These are phyloP conservation scores for Madurella mycetomatis DNA, from an alignment of 2,329 filamentous ascomycete species.

Conservation along the genomic window DNA sequence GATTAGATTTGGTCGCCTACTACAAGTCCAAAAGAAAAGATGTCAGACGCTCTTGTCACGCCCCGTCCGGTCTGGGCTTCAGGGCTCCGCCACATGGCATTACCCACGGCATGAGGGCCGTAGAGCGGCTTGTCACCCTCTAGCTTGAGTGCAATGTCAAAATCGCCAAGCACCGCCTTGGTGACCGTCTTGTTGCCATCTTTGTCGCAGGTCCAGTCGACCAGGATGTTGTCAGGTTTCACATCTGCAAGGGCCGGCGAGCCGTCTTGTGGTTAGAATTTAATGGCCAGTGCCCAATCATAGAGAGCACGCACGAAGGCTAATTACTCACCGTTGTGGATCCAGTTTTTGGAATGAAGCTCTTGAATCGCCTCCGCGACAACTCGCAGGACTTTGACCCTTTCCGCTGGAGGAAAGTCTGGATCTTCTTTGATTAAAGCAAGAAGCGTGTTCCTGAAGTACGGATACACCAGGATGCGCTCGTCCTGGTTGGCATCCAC, in stretches of 20 bases:
- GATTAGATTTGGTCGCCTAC: neutral
- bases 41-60: slow-evolving; percentile 1
- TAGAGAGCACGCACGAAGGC: too few relatives aligned
- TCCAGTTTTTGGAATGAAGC: neutral
- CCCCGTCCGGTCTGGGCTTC: slow-evolving; percentile 4
- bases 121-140: neutral
- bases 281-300: too few relatives aligned
- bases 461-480: neutral
- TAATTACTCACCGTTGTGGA: slow-evolving; percentile 1
- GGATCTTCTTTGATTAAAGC: neutral
- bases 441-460: neutral
- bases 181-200: slow-evolving; percentile 5
- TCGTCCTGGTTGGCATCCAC: neutral
- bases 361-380: slow-evolving; percentile 3
- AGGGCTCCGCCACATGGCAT: slow-evolving; percentile 5
- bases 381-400: neutral
- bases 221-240: slow-evolving; percentile 5
- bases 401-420: neutral
- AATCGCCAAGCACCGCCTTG: slow-evolving; percentile 1
- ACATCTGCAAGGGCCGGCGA: too few relatives aligned
- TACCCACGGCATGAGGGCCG: neutral
- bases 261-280: neutral
- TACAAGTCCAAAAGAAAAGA: slow-evolving; percentile 1
- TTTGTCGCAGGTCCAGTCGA: slow-evolving; percentile 4
- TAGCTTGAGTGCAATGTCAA: slow-evolving; percentile 1